Conservation (phyloP, 2,329 filamentous ascomycete species). For the Pestalotiopsis sp. region DNA sequence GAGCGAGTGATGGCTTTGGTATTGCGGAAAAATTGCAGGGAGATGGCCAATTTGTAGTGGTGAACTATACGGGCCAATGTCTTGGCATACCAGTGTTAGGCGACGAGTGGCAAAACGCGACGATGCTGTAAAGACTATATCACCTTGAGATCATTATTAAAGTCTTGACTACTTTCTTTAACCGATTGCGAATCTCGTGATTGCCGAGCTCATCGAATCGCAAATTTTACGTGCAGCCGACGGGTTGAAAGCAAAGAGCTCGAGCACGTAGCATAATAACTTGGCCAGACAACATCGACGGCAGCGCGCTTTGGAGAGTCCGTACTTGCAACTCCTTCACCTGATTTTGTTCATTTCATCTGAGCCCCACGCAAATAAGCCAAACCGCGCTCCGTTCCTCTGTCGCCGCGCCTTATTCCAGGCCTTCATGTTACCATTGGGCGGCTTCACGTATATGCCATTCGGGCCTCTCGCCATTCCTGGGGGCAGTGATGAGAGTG, state of each 20-base stretch:
- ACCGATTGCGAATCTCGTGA: too few species aligned
- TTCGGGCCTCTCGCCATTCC: constrained; percentile 5
- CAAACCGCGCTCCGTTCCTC: constrained; percentile 3
- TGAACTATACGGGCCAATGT: background rate
- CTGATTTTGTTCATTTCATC: background rate
- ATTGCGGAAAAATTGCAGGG: background rate
- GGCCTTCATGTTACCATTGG: constrained; percentile 3
- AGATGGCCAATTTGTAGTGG: background rate
- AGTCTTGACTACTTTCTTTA: too few species aligned
- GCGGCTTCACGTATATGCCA: constrained; percentile 1
- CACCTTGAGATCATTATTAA: too few species aligned
- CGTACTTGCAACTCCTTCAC: background rate
- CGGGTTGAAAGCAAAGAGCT: constrained; percentile 4
- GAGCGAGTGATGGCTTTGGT: background rate
- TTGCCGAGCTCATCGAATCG: too few species aligned
- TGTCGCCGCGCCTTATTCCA: constrained; percentile 2
- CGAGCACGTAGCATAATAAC: background rate
- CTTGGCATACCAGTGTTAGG: background rate
- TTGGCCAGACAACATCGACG: too few species aligned
- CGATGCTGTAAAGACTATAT: background rate
- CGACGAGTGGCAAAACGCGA: background rate
- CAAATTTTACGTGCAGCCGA: too few species aligned
- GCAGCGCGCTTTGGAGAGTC: too few species aligned
- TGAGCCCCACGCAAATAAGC: background rate
- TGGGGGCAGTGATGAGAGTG: background rate